phyloP scores from a whole-genome alignment of 2,329 filamentous ascomycete species.

The Fonsecaea multimorphosa region DNA sequence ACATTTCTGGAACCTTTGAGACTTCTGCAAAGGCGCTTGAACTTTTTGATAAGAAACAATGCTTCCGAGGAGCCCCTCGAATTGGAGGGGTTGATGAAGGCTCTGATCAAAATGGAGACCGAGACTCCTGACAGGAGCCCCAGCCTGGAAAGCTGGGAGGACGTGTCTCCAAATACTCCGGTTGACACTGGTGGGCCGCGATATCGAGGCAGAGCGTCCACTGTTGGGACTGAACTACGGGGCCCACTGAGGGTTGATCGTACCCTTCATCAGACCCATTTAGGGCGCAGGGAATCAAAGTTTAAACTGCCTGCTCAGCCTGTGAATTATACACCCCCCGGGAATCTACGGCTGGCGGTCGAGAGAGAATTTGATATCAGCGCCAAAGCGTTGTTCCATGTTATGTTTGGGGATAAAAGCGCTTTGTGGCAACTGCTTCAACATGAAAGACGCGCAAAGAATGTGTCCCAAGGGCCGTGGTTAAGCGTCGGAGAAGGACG shows the following conservation, averaged over 20 bases:
- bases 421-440: conserved; percentile 92
- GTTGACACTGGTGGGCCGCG: conserved; percentile 63
- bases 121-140: conserved; percentile 66
- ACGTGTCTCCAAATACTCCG: conserved; percentile 68
- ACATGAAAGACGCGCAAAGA: conserved; percentile 77
- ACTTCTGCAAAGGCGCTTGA: conserved; percentile 81
- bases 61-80: conserved; percentile 72
- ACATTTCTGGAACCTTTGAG: conserved; percentile 87
- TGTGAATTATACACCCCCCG: conserved; percentile 81
- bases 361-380: conserved; percentile 88
- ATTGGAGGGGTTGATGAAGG: conserved; percentile 72
- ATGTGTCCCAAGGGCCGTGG: conserved; percentile 89
- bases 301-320: conserved; percentile 82
- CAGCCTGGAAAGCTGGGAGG: conserved; percentile 90
- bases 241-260: conserved; percentile 67
- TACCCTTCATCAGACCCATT: conserved; percentile 56
- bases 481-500: conserved; percentile 67
- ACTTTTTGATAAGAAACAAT: conserved; percentile 81
- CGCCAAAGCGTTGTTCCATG: conserved; percentile 92
- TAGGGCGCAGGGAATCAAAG: conserved; percentile 59
- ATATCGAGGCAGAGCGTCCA: conserved; percentile 38
- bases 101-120: conserved; percentile 75
- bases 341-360: conserved; percentile 75
- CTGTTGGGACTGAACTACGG: conserved; percentile 54
- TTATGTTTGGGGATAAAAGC: conserved; percentile 95